Conservation (phyloP, 179 eudicot genomes). For the Silene coronaria region DNA sequence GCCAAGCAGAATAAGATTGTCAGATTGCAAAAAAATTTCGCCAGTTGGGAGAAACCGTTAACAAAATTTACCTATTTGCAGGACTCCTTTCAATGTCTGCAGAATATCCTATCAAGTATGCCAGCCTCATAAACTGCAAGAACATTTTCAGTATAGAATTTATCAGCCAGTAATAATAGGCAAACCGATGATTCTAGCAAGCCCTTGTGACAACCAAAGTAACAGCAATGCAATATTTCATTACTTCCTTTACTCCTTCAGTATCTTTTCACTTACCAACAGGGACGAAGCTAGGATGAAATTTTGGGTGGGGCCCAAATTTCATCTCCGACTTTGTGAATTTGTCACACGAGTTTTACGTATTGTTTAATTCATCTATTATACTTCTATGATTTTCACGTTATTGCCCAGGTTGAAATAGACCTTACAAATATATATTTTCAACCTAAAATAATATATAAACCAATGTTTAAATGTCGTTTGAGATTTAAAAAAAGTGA, state of each 20-base stretch:
- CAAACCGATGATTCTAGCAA: background rate
- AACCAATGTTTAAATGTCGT: too few relatives aligned
- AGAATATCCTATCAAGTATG: slow-evolving; percentile 88
- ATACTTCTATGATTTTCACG: too few relatives aligned
- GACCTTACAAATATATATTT: too few relatives aligned
- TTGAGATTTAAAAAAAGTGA: too few relatives aligned
- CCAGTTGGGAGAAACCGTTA: slow-evolving; percentile 5
- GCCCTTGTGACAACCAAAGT: background rate
- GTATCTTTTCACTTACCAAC: background rate
- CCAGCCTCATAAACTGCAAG: slow-evolving; percentile 94
- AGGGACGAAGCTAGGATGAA: too few relatives aligned
- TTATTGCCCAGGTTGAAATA: too few relatives aligned
- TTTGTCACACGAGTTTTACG: too few relatives aligned
- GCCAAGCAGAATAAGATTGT: background rate
- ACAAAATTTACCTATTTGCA: slow-evolving; percentile 63
- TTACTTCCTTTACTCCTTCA: background rate
- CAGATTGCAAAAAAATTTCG: slow-evolving; percentile 10
- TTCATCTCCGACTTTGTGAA: too few relatives aligned
- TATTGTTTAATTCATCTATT: too few relatives aligned
- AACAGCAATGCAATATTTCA: background rate
- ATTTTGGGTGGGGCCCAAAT: too few relatives aligned
- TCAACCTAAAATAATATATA: too few relatives aligned
- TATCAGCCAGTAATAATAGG: slow-evolving; percentile 7
- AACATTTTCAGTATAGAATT: background rate
- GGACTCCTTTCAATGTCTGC: slow-evolving; percentile 85